These are phyloP conservation scores for Pelargonium australe DNA, from an alignment of 441 rosid species.

Conservation along the genomic window DNA sequence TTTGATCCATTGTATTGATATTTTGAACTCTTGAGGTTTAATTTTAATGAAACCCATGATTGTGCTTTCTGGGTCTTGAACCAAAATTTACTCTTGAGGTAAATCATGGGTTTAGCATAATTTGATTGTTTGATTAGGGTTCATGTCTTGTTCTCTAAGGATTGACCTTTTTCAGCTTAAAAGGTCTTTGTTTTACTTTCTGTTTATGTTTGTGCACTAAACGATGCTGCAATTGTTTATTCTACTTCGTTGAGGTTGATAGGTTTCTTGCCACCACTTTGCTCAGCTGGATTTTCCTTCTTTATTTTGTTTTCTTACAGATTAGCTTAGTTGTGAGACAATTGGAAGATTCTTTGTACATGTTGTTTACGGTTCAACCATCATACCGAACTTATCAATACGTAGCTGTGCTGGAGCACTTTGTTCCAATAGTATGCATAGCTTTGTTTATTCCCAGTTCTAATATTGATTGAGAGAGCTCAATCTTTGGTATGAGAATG, in stretches of 20 bases:
- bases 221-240: background rate
- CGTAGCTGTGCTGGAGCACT: background rate
- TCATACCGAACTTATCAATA: background rate
- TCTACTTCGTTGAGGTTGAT: background rate
- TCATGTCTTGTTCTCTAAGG: too few species aligned
- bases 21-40: background rate
- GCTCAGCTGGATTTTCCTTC: background rate
- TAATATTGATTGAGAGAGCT: conserved; percentile 15
- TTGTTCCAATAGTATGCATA: background rate
- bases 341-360: background rate
- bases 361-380: background rate
- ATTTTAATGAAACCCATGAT: background rate
- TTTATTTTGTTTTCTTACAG: background rate
- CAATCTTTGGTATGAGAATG: conserved; percentile 30
- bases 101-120: background rate
- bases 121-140: too few species aligned
- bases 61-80: background rate
- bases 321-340: background rate
- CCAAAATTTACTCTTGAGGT: background rate
- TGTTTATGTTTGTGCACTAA: background rate
- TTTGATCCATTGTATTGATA: background rate
- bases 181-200: background rate
- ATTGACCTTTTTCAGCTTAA: background rate
- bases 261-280: background rate
- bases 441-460: background rate